These are phyloP conservation scores for Fusarium xylarioides DNA, from an alignment of 2,329 filamentous ascomycete genomes.

Conservation along the genomic window DNA sequence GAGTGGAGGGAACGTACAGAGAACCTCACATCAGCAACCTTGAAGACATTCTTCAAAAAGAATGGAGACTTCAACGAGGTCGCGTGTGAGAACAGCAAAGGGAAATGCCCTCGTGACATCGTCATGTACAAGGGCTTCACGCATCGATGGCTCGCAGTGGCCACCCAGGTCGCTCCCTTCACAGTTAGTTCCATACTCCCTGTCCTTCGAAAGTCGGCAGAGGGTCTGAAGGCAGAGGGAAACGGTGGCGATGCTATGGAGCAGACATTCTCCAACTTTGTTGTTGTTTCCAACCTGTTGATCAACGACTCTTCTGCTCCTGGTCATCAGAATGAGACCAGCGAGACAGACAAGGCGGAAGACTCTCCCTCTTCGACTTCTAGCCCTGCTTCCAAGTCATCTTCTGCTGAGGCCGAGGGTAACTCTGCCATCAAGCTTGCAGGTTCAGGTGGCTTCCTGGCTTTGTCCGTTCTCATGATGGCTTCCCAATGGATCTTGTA, in stretches of 20 bases:
- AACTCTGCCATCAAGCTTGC: background rate
- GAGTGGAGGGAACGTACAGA: conserved; percentile 66
- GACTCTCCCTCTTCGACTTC: background rate
- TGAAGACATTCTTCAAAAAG: conserved; percentile 60
- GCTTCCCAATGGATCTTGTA: background rate
- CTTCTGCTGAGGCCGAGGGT: background rate
- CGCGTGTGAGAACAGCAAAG: conserved; percentile 65
- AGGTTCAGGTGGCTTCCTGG: background rate
- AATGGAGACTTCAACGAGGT: conserved; percentile 68
- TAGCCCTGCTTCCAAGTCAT: background rate
- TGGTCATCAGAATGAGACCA: background rate
- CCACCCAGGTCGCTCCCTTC: conserved; percentile 68
- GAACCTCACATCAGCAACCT: conserved; percentile 60
- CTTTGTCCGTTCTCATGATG: background rate
- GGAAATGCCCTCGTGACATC: conserved; percentile 74
- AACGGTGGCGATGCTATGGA: background rate
- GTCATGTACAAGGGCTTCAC: conserved; percentile 76
- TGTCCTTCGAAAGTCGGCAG: conserved; percentile 61
- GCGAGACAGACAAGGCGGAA: background rate
- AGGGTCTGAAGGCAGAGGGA: background rate
- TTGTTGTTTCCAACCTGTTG: conserved; percentile 8
- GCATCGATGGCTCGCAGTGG: conserved; percentile 70
- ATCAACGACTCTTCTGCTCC: background rate
- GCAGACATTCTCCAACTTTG: conserved; percentile 5
- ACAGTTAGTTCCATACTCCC: conserved; percentile 64